Base-by-base conservation (phyloP, 805 yeast species). In the Pichia pseudocactophila region DNA sequence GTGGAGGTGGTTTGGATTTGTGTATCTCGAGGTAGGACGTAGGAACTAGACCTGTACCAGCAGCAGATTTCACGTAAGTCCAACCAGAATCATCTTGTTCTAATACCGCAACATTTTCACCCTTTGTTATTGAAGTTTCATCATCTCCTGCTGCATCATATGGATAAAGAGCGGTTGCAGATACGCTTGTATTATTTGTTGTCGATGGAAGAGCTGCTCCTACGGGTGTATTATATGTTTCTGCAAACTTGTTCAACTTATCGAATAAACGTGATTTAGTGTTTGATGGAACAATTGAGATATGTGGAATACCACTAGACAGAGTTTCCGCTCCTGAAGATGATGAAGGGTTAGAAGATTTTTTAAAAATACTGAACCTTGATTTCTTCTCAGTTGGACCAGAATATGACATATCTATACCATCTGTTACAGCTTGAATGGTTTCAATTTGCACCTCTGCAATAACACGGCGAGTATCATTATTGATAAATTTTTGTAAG, bases 391-490 rank as follows among this genome's bases (percentile, higher is more conserved):
- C 76, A 25, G 69, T 67, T 15, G 71, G 68, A 34, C 70, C 74
- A 32, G 74, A 73, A 44, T 82, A 66, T 11, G 81, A 68, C 52
- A 84, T 64, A 58, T 84, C 92, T 52, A 74, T 70, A 44, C 80
- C 89, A 1, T 82, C 85, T 1, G 92, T 88, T 40, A 82, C 87
- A 46, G 80, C 76, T 59, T 86, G 92, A 51, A 92, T 87, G 22
- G 92, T 79, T 60, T 90, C 97, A 40, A 90, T 80, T 53, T 83
- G 90, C 16, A 89, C 97, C 56, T 88, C 95, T 11, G 81, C 74
- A 33, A 71, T 69, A 18, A 92, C 80, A 46, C 95, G 74, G 26
- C 63, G 62, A 4, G 85, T 79, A 57, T 92, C 98, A 47, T 81
- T 79, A 36, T 70, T 64, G 45, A 89, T 73, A 51, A 87, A 86